phyloP scores from a whole-genome alignment of 176 grass and related monocot genomes.

The Aegilops speltoides region DNA sequence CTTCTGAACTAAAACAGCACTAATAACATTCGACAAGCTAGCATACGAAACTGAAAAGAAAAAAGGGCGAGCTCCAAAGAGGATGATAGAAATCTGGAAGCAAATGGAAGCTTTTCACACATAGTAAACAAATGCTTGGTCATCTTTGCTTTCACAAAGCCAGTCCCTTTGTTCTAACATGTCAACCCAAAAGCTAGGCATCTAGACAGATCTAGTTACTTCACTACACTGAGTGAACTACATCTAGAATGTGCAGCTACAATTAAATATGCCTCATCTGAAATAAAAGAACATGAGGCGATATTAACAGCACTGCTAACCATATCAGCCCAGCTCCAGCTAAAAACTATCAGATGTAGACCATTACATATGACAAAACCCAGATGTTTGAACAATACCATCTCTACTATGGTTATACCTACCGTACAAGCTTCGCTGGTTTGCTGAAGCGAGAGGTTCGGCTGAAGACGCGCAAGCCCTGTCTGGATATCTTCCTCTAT shows the following conservation, averaged over 20 bases:
- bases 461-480: conserved; percentile 39
- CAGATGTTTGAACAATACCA: conserved; percentile 86
- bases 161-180: conserved; percentile 30
- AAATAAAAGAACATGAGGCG: conserved; percentile 66
- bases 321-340: conserved; percentile 38
- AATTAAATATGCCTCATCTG: conserved; percentile 54
- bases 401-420: conserved; percentile 47
- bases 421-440: conserved; percentile 40
- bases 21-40: no score
- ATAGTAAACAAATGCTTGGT: conserved; percentile 28
- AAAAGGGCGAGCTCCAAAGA: no score
- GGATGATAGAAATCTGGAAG: background rate
- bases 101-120: background rate
- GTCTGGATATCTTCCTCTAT: conserved; percentile 81
- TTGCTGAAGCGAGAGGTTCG: conserved; percentile 33
- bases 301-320: conserved; percentile 33
- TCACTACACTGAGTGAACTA: conserved; percentile 41
- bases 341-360: conserved; percentile 44
- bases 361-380: conserved; percentile 84
- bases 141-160: conserved; percentile 31
- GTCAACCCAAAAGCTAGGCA: conserved; percentile 41
- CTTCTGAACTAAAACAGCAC: no score
- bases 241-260: conserved; percentile 49
- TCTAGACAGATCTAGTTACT: conserved; percentile 50
- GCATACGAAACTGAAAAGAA: no score